These are phyloP conservation scores for Aspergillus candidus DNA, from an alignment of 2,329 filamentous ascomycete species.

Conservation along the genomic window DNA sequence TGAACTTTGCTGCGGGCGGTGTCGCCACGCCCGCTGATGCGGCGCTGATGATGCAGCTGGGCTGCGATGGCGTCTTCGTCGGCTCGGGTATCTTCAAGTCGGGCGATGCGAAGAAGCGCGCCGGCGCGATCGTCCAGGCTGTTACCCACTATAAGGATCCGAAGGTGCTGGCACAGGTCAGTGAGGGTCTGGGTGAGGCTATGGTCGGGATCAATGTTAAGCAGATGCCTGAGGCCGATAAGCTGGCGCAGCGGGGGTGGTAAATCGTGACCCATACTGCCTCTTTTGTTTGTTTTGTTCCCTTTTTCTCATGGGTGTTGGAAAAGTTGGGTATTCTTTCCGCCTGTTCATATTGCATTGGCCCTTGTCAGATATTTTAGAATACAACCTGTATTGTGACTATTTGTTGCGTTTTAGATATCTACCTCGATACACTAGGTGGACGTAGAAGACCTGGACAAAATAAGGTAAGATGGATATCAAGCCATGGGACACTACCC, in stretches of 20 bases:
- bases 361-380: too few species aligned
- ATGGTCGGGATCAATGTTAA: conserved; percentile 94
- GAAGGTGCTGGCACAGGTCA: conserved; percentile 78
- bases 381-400: too few species aligned
- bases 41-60: conserved; percentile 97
- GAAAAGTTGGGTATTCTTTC: too few species aligned
- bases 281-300: too few species aligned
- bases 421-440: too few species aligned
- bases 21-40: conserved; percentile 98
- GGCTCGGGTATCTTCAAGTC: conserved; percentile 97
- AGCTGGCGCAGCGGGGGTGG: conserved; percentile 81
- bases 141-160: conserved; percentile 85
- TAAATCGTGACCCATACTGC: conserved; percentile 36
- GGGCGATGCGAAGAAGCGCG: conserved; percentile 81
- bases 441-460: too few species aligned
- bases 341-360: too few species aligned
- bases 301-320: too few species aligned
- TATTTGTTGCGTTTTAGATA: too few species aligned
- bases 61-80: conserved; percentile 96
- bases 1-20: conserved; percentile 97
- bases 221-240: conserved; percentile 70
- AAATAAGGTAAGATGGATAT: too few species aligned
- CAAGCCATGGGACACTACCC: too few species aligned
- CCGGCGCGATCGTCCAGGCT: conserved; percentile 89
- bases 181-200: conserved; percentile 85